Percentiles rank a stretch among this genome's conserved stretches.
Conservation (phyloP, 257 asterid genomes). For the Paulownia fortunei region DNA sequence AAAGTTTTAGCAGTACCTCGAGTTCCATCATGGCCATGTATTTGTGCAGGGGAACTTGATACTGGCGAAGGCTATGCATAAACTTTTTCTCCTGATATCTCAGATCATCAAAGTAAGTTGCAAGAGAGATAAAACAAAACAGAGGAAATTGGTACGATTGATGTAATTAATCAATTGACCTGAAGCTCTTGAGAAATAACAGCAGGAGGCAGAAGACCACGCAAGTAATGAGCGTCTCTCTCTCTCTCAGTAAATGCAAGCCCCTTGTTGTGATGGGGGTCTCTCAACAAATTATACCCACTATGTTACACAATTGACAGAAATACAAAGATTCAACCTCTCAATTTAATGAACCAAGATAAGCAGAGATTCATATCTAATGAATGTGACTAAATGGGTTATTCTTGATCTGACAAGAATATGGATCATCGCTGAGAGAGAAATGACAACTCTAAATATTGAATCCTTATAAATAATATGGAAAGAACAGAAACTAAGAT, state of each 20-base stretch:
- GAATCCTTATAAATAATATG: background rate
- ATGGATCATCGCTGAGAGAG: background rate
- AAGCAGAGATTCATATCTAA: background rate
- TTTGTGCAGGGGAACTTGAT: constrained; percentile 77
- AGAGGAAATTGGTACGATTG: background rate
- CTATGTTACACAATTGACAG: constrained; percentile 35
- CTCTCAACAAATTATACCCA: constrained; percentile 78
- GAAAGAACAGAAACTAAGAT: background rate
- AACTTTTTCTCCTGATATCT: constrained; percentile 73
- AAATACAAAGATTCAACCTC: background rate
- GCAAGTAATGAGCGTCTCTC: constrained; percentile 84
- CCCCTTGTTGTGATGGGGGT: constrained; percentile 89
- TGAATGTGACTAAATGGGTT: background rate
- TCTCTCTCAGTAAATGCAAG: constrained; percentile 80
- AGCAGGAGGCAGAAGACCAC: constrained; percentile 81
- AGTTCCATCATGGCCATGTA: constrained; percentile 85
- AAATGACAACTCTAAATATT: background rate
- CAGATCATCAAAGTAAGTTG: constrained; percentile 13
- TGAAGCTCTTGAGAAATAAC: constrained; percentile 68
- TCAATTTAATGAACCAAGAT: background rate
- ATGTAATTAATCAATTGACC: constrained; percentile 39
- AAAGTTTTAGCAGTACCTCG: constrained; percentile 50
- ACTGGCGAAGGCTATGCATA: constrained; percentile 67
- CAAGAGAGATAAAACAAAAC: background rate
- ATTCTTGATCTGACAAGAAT: background rate